Base-by-base conservation (phyloP, 108 stramenopile genomes). In the Cyclotella kingstonii region DNA sequence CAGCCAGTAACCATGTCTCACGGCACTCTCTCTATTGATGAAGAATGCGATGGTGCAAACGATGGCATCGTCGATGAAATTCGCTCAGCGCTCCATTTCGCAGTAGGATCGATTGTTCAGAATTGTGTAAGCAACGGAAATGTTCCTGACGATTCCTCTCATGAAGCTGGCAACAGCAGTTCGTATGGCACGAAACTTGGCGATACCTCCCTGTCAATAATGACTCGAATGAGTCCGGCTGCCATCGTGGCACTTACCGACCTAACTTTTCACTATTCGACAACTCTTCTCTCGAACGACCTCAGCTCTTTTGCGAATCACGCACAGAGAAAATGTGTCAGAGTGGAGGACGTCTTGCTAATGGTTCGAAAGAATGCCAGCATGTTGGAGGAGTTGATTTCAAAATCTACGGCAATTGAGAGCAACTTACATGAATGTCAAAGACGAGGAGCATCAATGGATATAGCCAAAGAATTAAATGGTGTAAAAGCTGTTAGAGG, bases 191-290 rank as follows among this genome's bases (percentile, higher is more conserved):
- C n/a, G n/a, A n/a, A n/a, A n/a, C n/a, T n/a, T n/a, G n/a, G n/a
- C n/a, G n/a, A n/a, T n/a, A n/a, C n/a, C n/a, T n/a, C n/a, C n/a
- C n/a, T n/a, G n/a, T n/a, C n/a, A n/a, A n/a, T n/a, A n/a, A n/a
- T n/a, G n/a, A n/a, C n/a, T n/a, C n/a, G n/a, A n/a, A 85, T 76
- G 57, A 76, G 55, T 1, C 10, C 47, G 14, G 22, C 42, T 6
- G 80, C 78, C 23, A 67, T 85, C 25, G 50, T 36, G 11, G 67
- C 84, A 6, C 62, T 85, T 45, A 76, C 77, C 3, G 81, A 85
- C 29, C 43, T 85, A 35, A 63, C 66, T 17, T 85, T 41, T 62
- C 84, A 81, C 18, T 85, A 81, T 48, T 54, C 71, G 21, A 78
- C 78, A 12, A 75, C 53, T 14, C 40, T 60, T 2, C 19, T 85